Percentiles rank a stretch among this genome's conserved stretches.
Evolutionary conservation across 768 basidiomycete genomes (phyloP).

Genomic region (Kwoniella botswanensis): DNA sequence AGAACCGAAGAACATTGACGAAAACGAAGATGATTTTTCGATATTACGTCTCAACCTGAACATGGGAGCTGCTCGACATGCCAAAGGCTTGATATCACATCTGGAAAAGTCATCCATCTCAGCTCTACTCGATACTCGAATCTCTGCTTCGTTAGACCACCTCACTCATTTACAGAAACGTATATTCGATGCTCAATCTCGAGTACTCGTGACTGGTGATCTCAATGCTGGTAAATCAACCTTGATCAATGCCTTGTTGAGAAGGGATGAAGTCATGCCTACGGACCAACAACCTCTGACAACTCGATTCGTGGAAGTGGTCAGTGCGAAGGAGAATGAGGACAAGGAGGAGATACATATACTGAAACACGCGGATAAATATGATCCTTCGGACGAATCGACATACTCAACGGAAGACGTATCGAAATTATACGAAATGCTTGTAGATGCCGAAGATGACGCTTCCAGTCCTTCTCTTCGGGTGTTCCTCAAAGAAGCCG

Average conservation of each 20-base stretch:
- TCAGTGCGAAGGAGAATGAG: slow-evolving; percentile 52
- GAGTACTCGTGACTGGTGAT: slow-evolving; percentile 97
- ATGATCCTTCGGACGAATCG: slow-evolving; percentile 71
- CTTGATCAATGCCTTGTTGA: slow-evolving; percentile 91
- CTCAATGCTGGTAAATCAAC: slow-evolving; percentile 98
- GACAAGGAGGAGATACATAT: slow-evolving; percentile 52
- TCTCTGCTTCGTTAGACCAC: slow-evolving; percentile 74
- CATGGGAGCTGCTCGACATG: slow-evolving; percentile 74
- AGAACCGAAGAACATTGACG: slow-evolving; percentile 56
- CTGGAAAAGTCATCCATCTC: slow-evolving; percentile 93
- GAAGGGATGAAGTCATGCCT: slow-evolving; percentile 84
- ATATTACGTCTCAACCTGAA: slow-evolving; percentile 92
- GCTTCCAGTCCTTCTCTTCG: slow-evolving; percentile 71
- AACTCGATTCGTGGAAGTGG: slow-evolving; percentile 92
- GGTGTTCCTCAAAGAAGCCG: slow-evolving; percentile 83
- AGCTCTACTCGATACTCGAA: slow-evolving; percentile 84
- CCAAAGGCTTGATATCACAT: slow-evolving; percentile 74
- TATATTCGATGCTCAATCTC: slow-evolving; percentile 87
- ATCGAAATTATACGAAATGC: slow-evolving; percentile 75
- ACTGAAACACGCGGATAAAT: slow-evolving; percentile 64
- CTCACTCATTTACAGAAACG: slow-evolving; percentile 83
- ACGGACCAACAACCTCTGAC: slow-evolving; percentile 98
- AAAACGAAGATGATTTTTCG: slow-evolving; percentile 70
- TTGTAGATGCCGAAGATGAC: slow-evolving; percentile 72
- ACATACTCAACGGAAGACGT: slow-evolving; percentile 76